Base-by-base conservation (phyloP, 306 rosid species). In the Senna siamea region DNA sequence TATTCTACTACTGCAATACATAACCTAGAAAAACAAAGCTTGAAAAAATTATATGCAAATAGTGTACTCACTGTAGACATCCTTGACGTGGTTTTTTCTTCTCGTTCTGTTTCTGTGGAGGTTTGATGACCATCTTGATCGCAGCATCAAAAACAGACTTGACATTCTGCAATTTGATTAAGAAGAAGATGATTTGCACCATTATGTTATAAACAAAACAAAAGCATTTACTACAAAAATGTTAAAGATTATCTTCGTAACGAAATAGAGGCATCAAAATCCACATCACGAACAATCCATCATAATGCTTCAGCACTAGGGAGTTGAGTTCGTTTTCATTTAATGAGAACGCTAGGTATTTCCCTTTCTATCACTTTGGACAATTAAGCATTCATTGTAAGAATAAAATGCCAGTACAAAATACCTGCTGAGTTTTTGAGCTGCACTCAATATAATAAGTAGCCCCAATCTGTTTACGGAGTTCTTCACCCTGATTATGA, bases 391-490 rank as follows among this genome's bases (percentile, higher is more conserved):
- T 66, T 32, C 73, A 19, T 66, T 32, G 44, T 9, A 18, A 66
- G 51, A 67, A 57, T 55, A 32, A 48, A 58, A 69, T 69, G 66
- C 66, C 13, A 5, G 40, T n/a, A 44, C 48, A 66, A 46, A 19
- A 26, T 62, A 92, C 97, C 93, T 89, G 96, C 85, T 92, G 97
- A 69, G 97, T 89, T 83, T 92, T 92, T 62, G 97, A 92, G 82
- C 97, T 92, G 85, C 97, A 92, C 76, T 92, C 97, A 19, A 89
- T 75, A 13, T 92, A 92, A 80, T 81, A 87, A 26, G 84, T 41
- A 32, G 96, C 93, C 37, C 93, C 97, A 26, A 92, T 90, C 77
- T 87, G 90, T 65, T 86, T 89, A 35, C 90, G 90, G 70, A 92
- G 89, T 79, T 92, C 97, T 84, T 92, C 97, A 0, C 97, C 97